Evolutionary conservation across 2,329 filamentous ascomycete species (phyloP), one percentile per base, ranked within the genome.

Genomic region (Phaeosphaeria sp.): DNA sequence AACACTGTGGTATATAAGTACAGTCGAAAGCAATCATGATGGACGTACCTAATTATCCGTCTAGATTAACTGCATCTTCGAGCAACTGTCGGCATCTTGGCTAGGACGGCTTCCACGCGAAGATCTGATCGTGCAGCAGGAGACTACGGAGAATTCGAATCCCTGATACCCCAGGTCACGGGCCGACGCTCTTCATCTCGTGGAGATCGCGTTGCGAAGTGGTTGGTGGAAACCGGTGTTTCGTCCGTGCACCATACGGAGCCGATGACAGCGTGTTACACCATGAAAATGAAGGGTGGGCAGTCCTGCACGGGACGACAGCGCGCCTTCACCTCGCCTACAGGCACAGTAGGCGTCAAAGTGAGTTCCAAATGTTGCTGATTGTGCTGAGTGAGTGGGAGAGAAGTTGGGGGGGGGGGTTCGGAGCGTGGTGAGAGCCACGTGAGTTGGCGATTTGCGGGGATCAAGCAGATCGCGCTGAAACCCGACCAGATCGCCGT

Each of bases 281-380:
- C 48, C 46, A 55, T 25, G 42, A 50, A 65, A 58, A 65, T 64
- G 59, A 66, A 60, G 56, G 60, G 55, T 52, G 62, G 60, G 52
- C 46, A 59, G 42, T 52, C 41, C 25, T 21, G 42, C 42, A 18
- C 21, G 22, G 18, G 33, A 13, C n/a, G 5, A 18, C 21, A 23
- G 17, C 11, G 5, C 36, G 3, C 36, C 15, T 39, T 39, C 15
- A 39, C 36, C 15, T n/a, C 15, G 36, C 3, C 4, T 39, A 6
- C 15, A n/a, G 3, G n/a, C 36, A n/a, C 15, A 39, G 36, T 39
- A n/a, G 2, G 3, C n/a, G 15, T n/a, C 10, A 17, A n/a, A 5
- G 36, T n/a, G 36, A n/a, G 2, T 39, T 4, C 36, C 15, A n/a
- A 39, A 17, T n/a, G 17, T 39, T 39, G 30, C 36, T n/a, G 36